Percentiles rank a stretch among this genome's conserved stretches.
phyloP scores from a whole-genome alignment of 768 basidiomycete species.

The Tricholoma sp. region DNA sequence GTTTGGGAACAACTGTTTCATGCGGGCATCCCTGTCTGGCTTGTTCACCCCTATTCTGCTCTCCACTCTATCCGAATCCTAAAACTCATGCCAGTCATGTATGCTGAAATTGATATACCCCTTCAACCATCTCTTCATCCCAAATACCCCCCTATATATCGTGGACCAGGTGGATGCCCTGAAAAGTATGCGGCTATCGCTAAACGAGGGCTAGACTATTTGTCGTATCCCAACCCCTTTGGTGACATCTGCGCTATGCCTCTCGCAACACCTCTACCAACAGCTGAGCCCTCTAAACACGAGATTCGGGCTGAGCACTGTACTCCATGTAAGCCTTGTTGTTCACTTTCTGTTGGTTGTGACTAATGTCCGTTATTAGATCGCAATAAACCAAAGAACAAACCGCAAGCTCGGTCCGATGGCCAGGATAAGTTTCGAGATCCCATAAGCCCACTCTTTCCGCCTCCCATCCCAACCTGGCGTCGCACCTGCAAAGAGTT shows the following conservation, averaged over 20 bases:
- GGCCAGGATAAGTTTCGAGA: background rate
- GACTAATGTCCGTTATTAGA: background rate
- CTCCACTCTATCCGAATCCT: background rate
- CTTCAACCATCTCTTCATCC: background rate
- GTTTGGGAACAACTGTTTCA: background rate
- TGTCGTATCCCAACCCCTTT: background rate
- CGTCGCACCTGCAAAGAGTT: background rate
- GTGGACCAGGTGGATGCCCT: background rate
- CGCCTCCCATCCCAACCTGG: background rate
- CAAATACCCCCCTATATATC: background rate
- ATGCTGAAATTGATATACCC: background rate
- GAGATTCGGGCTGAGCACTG: background rate
- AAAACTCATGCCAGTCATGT: background rate
- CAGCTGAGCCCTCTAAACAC: background rate
- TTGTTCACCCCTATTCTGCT: background rate
- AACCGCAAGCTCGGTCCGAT: background rate
- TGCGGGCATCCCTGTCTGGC: background rate
- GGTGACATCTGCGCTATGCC: background rate
- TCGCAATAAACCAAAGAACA: background rate
- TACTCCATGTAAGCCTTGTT: background rate
- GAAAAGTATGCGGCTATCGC: background rate
- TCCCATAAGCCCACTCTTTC: background rate
- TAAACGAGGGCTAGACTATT: background rate
- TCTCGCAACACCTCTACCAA: background rate
- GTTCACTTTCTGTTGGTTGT: background rate